phyloP scores from a whole-genome alignment of 2,329 filamentous ascomycete species.

The Scytalidium lignicola region DNA sequence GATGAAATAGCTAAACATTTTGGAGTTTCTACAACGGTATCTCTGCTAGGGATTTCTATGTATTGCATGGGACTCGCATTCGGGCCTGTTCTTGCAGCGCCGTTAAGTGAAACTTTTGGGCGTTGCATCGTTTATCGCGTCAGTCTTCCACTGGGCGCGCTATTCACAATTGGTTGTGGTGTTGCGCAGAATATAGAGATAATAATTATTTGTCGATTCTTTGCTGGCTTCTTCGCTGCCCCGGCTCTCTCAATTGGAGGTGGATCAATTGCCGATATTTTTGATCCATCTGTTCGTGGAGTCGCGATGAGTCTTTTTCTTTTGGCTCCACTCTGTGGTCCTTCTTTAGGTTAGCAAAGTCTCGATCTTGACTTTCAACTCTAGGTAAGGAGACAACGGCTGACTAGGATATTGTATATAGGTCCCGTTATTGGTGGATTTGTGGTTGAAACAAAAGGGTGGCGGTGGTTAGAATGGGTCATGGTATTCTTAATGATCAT shows the following conservation, averaged over 20 bases:
- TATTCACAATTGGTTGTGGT: slow-evolving; percentile 53
- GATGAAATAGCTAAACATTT: slow-evolving; percentile 46
- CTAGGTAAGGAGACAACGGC: neutral
- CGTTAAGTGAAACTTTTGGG: slow-evolving; percentile 53
- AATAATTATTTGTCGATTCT: slow-evolving; percentile 50
- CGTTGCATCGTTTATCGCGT: slow-evolving; percentile 46
- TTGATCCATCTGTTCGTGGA: slow-evolving; percentile 6
- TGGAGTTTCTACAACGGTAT: slow-evolving; percentile 45
- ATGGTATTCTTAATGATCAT: slow-evolving; percentile 2
- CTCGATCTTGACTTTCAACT: neutral
- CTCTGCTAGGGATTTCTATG: slow-evolving; percentile 51
- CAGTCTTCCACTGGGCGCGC: slow-evolving; percentile 39
- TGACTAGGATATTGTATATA: neutral
- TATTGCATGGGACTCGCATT: slow-evolving; percentile 56
- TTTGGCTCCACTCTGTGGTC: slow-evolving; percentile 42
- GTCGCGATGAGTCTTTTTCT: slow-evolving; percentile 2
- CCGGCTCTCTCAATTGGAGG: slow-evolving; percentile 9
- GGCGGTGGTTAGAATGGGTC: slow-evolving; percentile 36
- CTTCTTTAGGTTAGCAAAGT: slow-evolving; percentile 31
- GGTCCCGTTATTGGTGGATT: slow-evolving; percentile 39
- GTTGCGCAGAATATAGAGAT: slow-evolving; percentile 45
- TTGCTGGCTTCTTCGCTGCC: slow-evolving; percentile 42
- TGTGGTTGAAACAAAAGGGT: slow-evolving; percentile 33
- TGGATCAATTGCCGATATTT: slow-evolving; percentile 15
- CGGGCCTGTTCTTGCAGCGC: slow-evolving; percentile 54